These are phyloP conservation scores for Apiospora arundinis DNA, from an alignment of 2,329 filamentous ascomycete genomes.

Conservation along the genomic window DNA sequence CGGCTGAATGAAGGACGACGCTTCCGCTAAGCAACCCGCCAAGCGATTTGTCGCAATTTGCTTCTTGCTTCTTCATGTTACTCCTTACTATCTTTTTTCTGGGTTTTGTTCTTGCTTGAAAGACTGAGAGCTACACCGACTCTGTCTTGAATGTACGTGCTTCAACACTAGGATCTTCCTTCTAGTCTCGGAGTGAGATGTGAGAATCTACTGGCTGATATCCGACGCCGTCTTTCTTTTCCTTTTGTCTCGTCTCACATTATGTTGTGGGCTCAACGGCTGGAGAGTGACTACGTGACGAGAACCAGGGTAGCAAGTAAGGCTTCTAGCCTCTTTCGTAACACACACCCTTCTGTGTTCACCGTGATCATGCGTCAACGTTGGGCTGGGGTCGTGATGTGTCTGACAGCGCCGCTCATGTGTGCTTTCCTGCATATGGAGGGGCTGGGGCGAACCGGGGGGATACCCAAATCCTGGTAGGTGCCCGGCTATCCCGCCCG, in stretches of 20 bases:
- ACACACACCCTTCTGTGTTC: not conserved
- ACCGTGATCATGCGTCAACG: not conserved
- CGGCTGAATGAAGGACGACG: not conserved
- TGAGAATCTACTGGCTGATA: not conserved
- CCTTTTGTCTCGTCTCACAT: not conserved
- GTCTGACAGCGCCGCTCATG: not conserved
- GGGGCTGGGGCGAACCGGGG: not conserved
- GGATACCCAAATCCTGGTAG: not conserved
- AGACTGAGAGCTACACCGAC: not conserved
- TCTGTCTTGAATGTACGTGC: not conserved
- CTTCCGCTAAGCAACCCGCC: not conserved
- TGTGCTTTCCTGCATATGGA: not conserved
- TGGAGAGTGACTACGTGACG: too few relatives aligned
- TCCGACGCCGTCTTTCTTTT: not conserved
- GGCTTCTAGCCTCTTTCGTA: too few relatives aligned
- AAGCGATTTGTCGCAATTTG: not conserved
- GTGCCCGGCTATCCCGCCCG: slow-evolving; percentile 7
- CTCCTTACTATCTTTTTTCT: not conserved
- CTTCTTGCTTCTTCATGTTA: not conserved
- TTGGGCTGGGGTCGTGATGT: not conserved
- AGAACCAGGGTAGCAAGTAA: too few relatives aligned
- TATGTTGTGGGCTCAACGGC: too few relatives aligned
- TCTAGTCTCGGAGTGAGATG: not conserved
- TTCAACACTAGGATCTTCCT: not conserved
- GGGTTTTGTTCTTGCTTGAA: not conserved